Conservation (phyloP, 495 filamentous ascomycete genomes). For the Penicillium ucsense region DNA sequence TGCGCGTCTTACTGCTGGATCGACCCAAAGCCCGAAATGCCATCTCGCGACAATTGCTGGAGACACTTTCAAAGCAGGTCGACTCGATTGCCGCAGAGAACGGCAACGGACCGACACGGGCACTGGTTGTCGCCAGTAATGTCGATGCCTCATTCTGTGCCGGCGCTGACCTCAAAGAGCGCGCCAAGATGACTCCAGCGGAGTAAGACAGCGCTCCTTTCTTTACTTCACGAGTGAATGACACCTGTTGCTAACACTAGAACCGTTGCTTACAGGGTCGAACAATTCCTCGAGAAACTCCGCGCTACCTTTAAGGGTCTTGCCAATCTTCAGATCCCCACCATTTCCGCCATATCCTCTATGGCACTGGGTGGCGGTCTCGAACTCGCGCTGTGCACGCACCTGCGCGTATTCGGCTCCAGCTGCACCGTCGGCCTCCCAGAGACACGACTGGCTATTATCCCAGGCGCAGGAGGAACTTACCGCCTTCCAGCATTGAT, state of each 20-base stretch:
- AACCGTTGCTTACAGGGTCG: constrained; percentile 41
- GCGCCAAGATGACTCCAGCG: constrained; percentile 58
- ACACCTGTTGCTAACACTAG: too few species aligned
- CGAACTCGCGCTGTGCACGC: constrained; percentile 77
- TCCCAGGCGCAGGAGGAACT: constrained; percentile 90
- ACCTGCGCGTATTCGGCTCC: constrained; percentile 73
- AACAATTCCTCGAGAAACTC: constrained; percentile 64
- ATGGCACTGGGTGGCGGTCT: constrained; percentile 85
- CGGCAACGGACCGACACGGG: constrained; percentile 56
- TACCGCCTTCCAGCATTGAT: constrained; percentile 72
- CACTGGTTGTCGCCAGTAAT: constrained; percentile 68
- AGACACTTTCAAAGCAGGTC: constrained; percentile 59
- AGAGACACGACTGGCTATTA: constrained; percentile 84
- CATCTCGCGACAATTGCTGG: constrained; percentile 68
- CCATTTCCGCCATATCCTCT: constrained; percentile 73
- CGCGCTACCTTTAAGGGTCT: constrained; percentile 61
- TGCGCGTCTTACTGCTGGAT: constrained; percentile 81
- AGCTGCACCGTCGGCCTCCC: constrained; percentile 70
- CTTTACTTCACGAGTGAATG: too few species aligned
- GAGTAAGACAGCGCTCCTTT: constrained; percentile 37
- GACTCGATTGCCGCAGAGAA: constrained; percentile 58
- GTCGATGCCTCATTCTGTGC: constrained; percentile 81
- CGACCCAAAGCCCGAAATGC: constrained; percentile 79
- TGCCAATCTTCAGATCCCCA: constrained; percentile 68
- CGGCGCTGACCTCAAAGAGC: constrained; percentile 88